Conservation (phyloP, 1,284 basidiomycete genomes). For the Laetiporus sulphureus region DNA sequence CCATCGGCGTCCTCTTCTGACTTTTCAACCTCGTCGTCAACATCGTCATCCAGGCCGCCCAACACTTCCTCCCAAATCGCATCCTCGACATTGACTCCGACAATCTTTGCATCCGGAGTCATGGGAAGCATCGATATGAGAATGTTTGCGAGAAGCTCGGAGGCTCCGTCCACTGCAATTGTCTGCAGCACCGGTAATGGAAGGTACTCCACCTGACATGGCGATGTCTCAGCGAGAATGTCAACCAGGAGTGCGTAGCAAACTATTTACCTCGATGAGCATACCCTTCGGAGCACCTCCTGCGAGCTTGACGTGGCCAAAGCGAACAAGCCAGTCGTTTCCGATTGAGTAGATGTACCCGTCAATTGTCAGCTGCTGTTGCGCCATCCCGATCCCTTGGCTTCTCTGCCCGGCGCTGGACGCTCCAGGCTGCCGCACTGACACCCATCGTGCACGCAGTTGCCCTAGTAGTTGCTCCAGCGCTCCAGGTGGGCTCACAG, state of each 20-base stretch:
- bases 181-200: slow-evolving; percentile 61
- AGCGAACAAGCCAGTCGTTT: slow-evolving; percentile 73
- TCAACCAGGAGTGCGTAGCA: background rate
- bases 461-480: slow-evolving; percentile 67
- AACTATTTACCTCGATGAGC: slow-evolving; percentile 58
- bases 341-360: slow-evolving; percentile 67
- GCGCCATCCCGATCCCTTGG: slow-evolving; percentile 42
- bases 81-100: slow-evolving; percentile 68
- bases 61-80: slow-evolving; percentile 72
- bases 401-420: slow-evolving; percentile 20
- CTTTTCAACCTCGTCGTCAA: slow-evolving; percentile 24
- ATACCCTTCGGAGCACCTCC: slow-evolving; percentile 72
- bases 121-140: slow-evolving; percentile 68
- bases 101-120: slow-evolving; percentile 59
- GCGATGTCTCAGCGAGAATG: slow-evolving; percentile 5
- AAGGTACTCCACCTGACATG: slow-evolving; percentile 79
- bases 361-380: slow-evolving; percentile 62
- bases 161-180: slow-evolving; percentile 52
- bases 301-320: slow-evolving; percentile 66
- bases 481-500: slow-evolving; percentile 61
- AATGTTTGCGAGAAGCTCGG: slow-evolving; percentile 65
- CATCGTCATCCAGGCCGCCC: slow-evolving; percentile 64
- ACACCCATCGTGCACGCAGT: slow-evolving; percentile 65
- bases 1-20: slow-evolving; percentile 27
- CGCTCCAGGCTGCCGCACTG: slow-evolving; percentile 49